Percentiles rank a stretch among this genome's conserved stretches.
Conservation (phyloP, 2,329 filamentous ascomycete genomes). For the Metarhizium anisopliae region DNA sequence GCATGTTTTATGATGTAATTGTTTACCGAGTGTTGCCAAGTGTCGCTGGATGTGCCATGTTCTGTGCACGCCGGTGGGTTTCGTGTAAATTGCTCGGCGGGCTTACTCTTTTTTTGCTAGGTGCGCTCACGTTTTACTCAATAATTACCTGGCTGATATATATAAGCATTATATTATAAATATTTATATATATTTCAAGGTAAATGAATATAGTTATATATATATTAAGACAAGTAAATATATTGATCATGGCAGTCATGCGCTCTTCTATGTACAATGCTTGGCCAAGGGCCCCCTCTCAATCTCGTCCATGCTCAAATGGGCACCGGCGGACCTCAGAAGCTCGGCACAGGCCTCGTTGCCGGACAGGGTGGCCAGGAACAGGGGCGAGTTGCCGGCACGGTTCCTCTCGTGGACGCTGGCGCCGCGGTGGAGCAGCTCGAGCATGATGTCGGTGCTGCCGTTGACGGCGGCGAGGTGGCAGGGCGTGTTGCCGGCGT, state of each 20-base stretch:
- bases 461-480: conserved; percentile 50
- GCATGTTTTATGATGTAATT: not conserved
- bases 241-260: too few relatives aligned
- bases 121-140: too few relatives aligned
- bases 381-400: conserved; percentile 58
- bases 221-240: too few relatives aligned
- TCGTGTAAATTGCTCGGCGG: too few relatives aligned
- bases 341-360: conserved; percentile 44
- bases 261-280: conserved; percentile 4
- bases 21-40: not conserved
- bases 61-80: too few relatives aligned
- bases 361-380: conserved; percentile 50
- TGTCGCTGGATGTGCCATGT: not conserved
- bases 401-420: conserved; percentile 58
- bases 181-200: too few relatives aligned
- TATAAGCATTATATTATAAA: too few relatives aligned
- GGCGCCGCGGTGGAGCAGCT: conserved; percentile 52
- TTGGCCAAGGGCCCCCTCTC: conserved; percentile 19
- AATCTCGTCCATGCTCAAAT: conserved; percentile 38
- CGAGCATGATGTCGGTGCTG: conserved; percentile 44
- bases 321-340: conserved; percentile 49
- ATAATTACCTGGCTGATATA: too few relatives aligned
- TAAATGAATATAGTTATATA: too few relatives aligned
- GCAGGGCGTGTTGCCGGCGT: conserved; percentile 67
- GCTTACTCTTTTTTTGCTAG: too few relatives aligned